A percentile compares a stretch with the other conserved stretches of the same genome.
phyloP scores from a whole-genome alignment of 192 early-diverging fungal genomes.

The Backusella mclennaniae region DNA sequence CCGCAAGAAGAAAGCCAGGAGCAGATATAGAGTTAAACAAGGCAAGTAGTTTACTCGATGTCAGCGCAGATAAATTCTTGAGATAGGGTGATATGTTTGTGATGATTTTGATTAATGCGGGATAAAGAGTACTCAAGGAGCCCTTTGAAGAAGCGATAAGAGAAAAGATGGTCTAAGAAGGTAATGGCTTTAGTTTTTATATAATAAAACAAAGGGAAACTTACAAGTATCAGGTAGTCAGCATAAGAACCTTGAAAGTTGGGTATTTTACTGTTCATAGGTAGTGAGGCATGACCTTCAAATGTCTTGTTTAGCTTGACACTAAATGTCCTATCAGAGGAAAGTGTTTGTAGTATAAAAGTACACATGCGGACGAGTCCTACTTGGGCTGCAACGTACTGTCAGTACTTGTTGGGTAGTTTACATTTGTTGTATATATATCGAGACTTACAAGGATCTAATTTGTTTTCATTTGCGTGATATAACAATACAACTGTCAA shows the following conservation, averaged over 20 bases:
- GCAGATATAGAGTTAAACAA: constrained; percentile 75
- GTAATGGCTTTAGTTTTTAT: background rate
- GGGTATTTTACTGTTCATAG: constrained; percentile 52
- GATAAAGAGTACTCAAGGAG: constrained; percentile 66
- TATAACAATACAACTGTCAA: constrained; percentile 62
- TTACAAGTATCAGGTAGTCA: constrained; percentile 79
- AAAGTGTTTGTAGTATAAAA: constrained; percentile 70
- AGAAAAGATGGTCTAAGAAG: constrained; percentile 65
- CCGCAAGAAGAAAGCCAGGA: constrained; percentile 79
- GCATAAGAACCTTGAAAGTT: constrained; percentile 63
- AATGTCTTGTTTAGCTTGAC: constrained; percentile 65
- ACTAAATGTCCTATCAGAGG: constrained; percentile 64
- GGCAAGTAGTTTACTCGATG: constrained; percentile 70
- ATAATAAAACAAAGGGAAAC: background rate
- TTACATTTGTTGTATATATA: no score
- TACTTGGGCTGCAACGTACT: constrained; percentile 46
- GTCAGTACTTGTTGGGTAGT: background rate
- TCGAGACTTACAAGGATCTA: constrained; percentile 47
- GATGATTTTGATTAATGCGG: constrained; percentile 71
- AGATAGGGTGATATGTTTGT: constrained; percentile 82
- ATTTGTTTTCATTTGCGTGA: constrained; percentile 58
- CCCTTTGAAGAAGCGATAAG: constrained; percentile 74
- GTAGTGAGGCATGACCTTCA: constrained; percentile 56
- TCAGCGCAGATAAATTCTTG: constrained; percentile 67
- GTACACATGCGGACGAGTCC: constrained; percentile 73